These are phyloP conservation scores for Blakeslea trispora DNA, from an alignment of 371 early-diverging fungal species.

Conservation along the genomic window DNA sequence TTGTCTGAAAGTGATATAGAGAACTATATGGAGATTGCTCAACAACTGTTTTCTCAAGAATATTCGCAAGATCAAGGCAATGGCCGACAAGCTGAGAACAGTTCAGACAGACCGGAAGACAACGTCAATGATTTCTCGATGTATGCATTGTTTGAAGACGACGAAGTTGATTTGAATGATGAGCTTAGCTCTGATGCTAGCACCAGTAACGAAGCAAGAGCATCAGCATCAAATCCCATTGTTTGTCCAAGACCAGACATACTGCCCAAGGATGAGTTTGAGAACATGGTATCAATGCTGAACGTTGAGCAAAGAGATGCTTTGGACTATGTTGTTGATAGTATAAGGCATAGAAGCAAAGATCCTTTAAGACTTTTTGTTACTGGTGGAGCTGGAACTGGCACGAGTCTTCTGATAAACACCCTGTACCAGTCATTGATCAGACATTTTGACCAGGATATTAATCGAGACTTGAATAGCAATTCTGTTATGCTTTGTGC, in stretches of 20 bases:
- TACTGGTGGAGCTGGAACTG: slow-evolving; percentile 12
- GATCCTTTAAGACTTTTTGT: slow-evolving; percentile 3
- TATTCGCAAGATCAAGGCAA: too few species aligned
- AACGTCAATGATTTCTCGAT: too few species aligned
- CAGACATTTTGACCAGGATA: not conserved
- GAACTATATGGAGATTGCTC: not conserved
- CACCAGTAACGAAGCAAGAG: too few species aligned
- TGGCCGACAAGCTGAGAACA: too few species aligned
- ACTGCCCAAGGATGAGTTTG: too few species aligned
- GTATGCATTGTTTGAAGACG: too few species aligned
- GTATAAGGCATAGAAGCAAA: not conserved
- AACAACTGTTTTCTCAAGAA: too few species aligned
- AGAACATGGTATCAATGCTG: not conserved
- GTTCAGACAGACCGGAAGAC: too few species aligned
- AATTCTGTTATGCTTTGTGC: slow-evolving; percentile 12
- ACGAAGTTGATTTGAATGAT: too few species aligned
- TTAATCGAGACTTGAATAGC: slow-evolving; percentile 2
- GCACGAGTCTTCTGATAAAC: slow-evolving; percentile 7
- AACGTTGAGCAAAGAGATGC: not conserved
- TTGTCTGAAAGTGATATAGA: not conserved
- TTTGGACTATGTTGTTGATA: not conserved
- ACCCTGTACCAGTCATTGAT: slow-evolving; percentile 8
- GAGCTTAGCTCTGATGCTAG: too few species aligned
- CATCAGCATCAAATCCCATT: too few species aligned
- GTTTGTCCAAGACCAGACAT: too few species aligned